Evolutionary conservation across 257 asterid species (phyloP), one percentile per base, ranked within the genome.

Genomic region (Penstemon eatonii): DNA sequence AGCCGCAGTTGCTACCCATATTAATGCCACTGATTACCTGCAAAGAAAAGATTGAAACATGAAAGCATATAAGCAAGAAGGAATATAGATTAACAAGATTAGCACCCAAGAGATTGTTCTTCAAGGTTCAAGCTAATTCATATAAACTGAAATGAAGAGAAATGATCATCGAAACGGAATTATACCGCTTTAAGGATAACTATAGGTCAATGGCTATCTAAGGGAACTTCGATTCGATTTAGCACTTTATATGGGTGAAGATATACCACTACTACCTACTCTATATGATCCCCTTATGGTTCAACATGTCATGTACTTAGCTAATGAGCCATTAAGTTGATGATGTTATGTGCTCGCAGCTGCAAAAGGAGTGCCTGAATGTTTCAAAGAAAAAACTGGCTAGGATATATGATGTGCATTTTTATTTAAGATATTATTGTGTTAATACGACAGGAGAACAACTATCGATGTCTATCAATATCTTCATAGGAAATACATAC

Each of bases 21-120:
- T 90, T 90, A 67, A 90, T 90, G 80, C 97, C 97, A 65, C 97
- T 90, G 79, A 90, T 69, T 59, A 90, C 97, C 97, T 90, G 83
- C 81, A 84, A 76, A 60, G 12, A 66, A 78, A 19, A 65, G 42
- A 63, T 62, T 63, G 70, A 59, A 55, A 74, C 11, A 52, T 47
- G 51, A 33, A 47, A 47, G 58, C 42, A 43, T 36, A 47, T 50
- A 56, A 75, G 67, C 25, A 67, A 33, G 33, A 60, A 53, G 8
- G 52, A 67, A 18, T 58, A 59, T 37, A 13, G 33, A 40, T 43
- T 39, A 54, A 41, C 44, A 66, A 66, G 39, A 18, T 36, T 51
- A 65, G 72, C 62, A 67, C 51, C 37, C 44, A 59, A 65, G 56
- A 50, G 4, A 52, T 53, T 43, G 53, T 60, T 60, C 41, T 65